A percentile compares a stretch with the other conserved stretches of the same genome.
Conservation (phyloP, 257 asterid genomes). For the Pogostemon cablin region DNA sequence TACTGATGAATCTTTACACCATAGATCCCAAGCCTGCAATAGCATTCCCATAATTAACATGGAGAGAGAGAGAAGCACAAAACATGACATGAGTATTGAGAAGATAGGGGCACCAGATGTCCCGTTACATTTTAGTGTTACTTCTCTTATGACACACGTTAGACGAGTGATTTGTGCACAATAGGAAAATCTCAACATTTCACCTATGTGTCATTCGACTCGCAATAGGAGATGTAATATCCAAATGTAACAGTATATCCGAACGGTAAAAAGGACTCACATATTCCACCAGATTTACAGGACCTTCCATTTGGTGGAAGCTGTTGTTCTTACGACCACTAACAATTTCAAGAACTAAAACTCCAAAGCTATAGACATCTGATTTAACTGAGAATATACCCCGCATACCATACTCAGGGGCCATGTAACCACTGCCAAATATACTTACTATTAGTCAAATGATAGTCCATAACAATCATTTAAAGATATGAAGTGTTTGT, state of each 20-base stretch:
- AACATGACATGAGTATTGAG: too few relatives aligned
- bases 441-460: background rate
- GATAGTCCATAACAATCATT: background rate
- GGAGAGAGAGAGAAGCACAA: background rate
- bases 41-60: background rate
- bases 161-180: too few relatives aligned
- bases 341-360: slow-evolving; percentile 56
- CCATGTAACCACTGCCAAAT: slow-evolving; percentile 66
- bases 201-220: too few relatives aligned
- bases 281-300: slow-evolving; percentile 57
- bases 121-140: too few relatives aligned
- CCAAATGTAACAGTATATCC: too few relatives aligned
- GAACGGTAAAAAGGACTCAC: slow-evolving; percentile 40
- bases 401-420: slow-evolving; percentile 70
- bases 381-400: slow-evolving; percentile 68
- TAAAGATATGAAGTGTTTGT: background rate
- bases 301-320: slow-evolving; percentile 48
- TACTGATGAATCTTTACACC: slow-evolving; percentile 41
- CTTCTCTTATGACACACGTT: too few relatives aligned
- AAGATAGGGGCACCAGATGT: too few relatives aligned
- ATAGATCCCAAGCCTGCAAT: slow-evolving; percentile 64
- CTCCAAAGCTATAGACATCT: slow-evolving; percentile 65
- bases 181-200: too few relatives aligned
- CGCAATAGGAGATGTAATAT: too few relatives aligned
- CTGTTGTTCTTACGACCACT: slow-evolving; percentile 55